Percentiles rank a stretch among this genome's conserved stretches.
These are phyloP conservation scores for Alternaria triticina DNA, from an alignment of 2,329 filamentous ascomycete genomes.

Conservation along the genomic window DNA sequence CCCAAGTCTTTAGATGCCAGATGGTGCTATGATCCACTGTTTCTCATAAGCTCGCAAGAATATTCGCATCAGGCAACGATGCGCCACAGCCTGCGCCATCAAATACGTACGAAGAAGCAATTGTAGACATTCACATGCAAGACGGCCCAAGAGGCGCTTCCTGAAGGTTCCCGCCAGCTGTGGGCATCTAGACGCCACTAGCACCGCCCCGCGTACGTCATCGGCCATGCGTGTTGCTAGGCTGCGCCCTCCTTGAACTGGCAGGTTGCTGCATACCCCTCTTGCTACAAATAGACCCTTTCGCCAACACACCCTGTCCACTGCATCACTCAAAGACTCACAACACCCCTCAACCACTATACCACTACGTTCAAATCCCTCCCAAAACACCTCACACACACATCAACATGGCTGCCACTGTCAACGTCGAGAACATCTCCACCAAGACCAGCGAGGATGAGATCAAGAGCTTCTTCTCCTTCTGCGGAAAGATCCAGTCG, in stretches of 20 bases:
- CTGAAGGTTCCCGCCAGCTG: constrained; percentile 28
- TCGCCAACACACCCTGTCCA: constrained; percentile 6
- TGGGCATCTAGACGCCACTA: constrained; percentile 12
- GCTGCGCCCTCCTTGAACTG: constrained; percentile 21
- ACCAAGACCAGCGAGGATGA: constrained; percentile 84
- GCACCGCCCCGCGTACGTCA: constrained; percentile 34
- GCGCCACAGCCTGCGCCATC: not conserved
- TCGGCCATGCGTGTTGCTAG: constrained; percentile 11
- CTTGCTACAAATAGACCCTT: constrained; percentile 17
- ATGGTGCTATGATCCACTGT: not conserved
- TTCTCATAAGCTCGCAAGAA: not conserved
- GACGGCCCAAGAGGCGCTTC: constrained; percentile 16
- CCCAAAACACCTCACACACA: not conserved
- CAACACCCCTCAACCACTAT: not conserved
- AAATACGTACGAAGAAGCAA: not conserved
- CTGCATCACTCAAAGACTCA: not conserved
- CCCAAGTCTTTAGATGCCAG: not conserved
- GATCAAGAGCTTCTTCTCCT: constrained; percentile 96
- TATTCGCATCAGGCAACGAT: not conserved
- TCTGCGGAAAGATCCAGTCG: constrained; percentile 88
- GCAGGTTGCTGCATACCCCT: constrained; percentile 16
- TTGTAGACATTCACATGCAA: constrained; percentile 12
- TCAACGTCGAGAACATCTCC: constrained; percentile 90
- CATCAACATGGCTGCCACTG: constrained; percentile 65
- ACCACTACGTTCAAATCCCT: not conserved